Conservation (phyloP, 2,329 filamentous ascomycete species). For the Fusarium xyrophilum region DNA sequence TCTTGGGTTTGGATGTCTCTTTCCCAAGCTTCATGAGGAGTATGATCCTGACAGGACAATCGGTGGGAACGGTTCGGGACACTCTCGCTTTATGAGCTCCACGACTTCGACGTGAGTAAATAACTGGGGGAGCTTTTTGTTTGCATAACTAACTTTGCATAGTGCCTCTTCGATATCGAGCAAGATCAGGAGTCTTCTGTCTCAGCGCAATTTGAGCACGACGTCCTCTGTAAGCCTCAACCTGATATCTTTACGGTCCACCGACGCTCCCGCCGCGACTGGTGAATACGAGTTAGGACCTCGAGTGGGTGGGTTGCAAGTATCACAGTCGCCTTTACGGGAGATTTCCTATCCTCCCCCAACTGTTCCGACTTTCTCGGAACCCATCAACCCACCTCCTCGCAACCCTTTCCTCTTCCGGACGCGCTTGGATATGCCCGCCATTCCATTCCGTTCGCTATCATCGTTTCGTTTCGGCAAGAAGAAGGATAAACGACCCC, state of each 20-base stretch:
- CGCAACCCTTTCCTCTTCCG: conserved; percentile 48
- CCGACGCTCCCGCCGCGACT: not conserved
- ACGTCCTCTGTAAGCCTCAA: conserved; percentile 18
- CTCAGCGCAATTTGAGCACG: conserved; percentile 30
- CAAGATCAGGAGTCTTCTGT: conserved; percentile 35
- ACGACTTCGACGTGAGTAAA: conserved; percentile 34
- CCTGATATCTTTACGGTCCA: not conserved
- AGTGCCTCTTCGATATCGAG: conserved; percentile 26
- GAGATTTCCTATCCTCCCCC: conserved; percentile 4
- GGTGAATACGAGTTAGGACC: conserved; percentile 19
- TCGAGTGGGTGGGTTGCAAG: not conserved
- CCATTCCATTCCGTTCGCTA: conserved; percentile 30
- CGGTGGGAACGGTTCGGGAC: conserved; percentile 28
- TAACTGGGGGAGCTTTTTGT: too few relatives aligned
- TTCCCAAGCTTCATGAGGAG: conserved; percentile 51
- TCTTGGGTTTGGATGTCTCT: conserved; percentile 53
- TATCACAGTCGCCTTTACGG: not conserved
- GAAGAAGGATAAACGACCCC: conserved; percentile 7
- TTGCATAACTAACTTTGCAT: not conserved
- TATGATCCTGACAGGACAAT: conserved; percentile 48
- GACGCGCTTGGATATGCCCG: conserved; percentile 42
- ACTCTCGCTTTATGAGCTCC: conserved; percentile 35
- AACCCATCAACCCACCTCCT: conserved; percentile 16
- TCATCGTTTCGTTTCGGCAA: conserved; percentile 28
- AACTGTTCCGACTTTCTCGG: not conserved